phyloP scores from a whole-genome alignment of 2,329 filamentous ascomycete genomes.

The Thielaviopsis musarum region DNA sequence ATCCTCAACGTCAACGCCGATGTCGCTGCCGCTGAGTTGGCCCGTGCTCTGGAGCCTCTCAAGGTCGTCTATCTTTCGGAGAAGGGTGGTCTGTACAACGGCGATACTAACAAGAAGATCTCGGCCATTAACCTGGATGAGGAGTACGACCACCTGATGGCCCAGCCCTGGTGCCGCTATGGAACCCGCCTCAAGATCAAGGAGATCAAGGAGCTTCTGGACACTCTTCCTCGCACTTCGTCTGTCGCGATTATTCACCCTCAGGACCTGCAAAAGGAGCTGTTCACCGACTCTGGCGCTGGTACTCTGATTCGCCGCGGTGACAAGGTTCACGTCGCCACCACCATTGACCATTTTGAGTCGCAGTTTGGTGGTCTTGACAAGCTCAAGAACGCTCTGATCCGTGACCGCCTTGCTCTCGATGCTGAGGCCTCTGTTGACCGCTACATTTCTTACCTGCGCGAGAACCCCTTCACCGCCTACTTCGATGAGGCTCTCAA shows the following conservation, averaged over 20 bases:
- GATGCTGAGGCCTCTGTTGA: slow-evolving; percentile 75
- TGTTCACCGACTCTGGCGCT: slow-evolving; percentile 90
- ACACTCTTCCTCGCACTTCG: slow-evolving; percentile 74
- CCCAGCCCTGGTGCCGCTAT: slow-evolving; percentile 85
- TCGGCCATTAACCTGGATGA: slow-evolving; percentile 95
- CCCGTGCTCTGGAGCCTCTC: slow-evolving; percentile 71
- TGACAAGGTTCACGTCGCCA: slow-evolving; percentile 67
- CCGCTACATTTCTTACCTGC: slow-evolving; percentile 65
- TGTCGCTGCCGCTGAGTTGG: slow-evolving; percentile 85
- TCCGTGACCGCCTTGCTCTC: slow-evolving; percentile 65
- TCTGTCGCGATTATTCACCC: slow-evolving; percentile 97
- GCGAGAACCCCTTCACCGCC: slow-evolving; percentile 66
- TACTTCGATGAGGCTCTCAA: slow-evolving; percentile 94
- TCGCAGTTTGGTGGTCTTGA: slow-evolving; percentile 35
- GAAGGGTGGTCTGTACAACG: slow-evolving; percentile 91
- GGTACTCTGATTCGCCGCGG: slow-evolving; percentile 85
- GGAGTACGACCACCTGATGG: slow-evolving; percentile 86
- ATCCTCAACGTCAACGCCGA: slow-evolving; percentile 97
- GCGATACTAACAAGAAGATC: slow-evolving; percentile 85
- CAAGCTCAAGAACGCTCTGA: slow-evolving; percentile 64
- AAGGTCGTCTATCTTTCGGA: slow-evolving; percentile 99
- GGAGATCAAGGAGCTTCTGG: slow-evolving; percentile 88
- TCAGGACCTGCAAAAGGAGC: slow-evolving; percentile 84
- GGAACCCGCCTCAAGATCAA: slow-evolving; percentile 93
- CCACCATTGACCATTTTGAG: slow-evolving; percentile 55